Evolutionary conservation across 305 asterid species (phyloP).

Genomic region (Fraxinus baroniana): DNA sequence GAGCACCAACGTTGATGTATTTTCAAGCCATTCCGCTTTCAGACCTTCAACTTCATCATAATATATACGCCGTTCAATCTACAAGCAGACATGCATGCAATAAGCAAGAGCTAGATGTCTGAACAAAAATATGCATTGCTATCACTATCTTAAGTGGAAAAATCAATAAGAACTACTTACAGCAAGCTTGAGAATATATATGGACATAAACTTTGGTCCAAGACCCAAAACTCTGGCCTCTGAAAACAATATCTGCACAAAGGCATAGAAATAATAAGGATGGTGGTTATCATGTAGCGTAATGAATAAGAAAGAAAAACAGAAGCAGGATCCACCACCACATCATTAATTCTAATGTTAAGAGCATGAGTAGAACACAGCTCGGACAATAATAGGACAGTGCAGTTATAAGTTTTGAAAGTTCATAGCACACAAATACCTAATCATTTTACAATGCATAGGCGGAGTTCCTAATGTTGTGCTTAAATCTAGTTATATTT

Average conservation of each 20-base stretch:
- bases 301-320: background rate
- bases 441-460: background rate
- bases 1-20: conserved; percentile 70
- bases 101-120: background rate
- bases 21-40: conserved; percentile 76
- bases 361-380: background rate
- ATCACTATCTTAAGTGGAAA: background rate
- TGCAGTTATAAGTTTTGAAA: background rate
- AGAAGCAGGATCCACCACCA: background rate
- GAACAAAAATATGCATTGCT: background rate
- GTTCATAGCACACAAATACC: background rate
- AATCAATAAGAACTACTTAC: conserved; percentile 44
- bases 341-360: background rate
- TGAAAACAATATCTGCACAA: conserved; percentile 58
- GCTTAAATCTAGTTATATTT: background rate
- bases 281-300: background rate
- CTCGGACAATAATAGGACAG: background rate
- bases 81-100: background rate
- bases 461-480: background rate
- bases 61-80: conserved; percentile 69
- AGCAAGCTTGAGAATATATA: conserved; percentile 74
- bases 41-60: conserved; percentile 86
- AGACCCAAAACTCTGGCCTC: conserved; percentile 85
- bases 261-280: background rate
- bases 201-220: conserved; percentile 91